Evolutionary conservation across 2,329 filamentous ascomycete species (phyloP).

Genomic region (Pyrenochaeta sp.): DNA sequence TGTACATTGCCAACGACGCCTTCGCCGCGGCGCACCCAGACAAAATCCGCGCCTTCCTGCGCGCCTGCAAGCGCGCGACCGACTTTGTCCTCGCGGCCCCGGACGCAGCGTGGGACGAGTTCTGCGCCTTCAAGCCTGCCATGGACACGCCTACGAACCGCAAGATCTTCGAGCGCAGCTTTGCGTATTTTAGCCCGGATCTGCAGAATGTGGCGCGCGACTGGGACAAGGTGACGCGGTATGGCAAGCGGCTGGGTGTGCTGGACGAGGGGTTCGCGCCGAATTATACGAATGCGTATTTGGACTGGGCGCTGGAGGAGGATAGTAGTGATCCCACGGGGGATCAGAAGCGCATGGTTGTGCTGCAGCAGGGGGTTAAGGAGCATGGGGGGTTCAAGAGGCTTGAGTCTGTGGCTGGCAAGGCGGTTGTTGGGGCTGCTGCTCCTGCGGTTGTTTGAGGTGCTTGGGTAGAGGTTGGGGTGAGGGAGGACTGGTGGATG

Average conservation of each 20-base stretch:
- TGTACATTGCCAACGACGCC: slow-evolving; percentile 79
- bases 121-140: slow-evolving; percentile 74
- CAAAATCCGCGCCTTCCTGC: slow-evolving; percentile 72
- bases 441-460: slow-evolving; percentile 11
- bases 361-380: slow-evolving; percentile 72
- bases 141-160: slow-evolving; percentile 74
- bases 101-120: slow-evolving; percentile 69
- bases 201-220: slow-evolving; percentile 77
- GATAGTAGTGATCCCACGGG: slow-evolving; percentile 73
- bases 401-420: slow-evolving; percentile 38
- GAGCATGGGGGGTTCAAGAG: slow-evolving; percentile 69
- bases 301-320: slow-evolving; percentile 69
- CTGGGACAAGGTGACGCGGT: slow-evolving; percentile 79
- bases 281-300: slow-evolving; percentile 78
- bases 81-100: slow-evolving; percentile 73
- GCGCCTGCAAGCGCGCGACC: slow-evolving; percentile 76
- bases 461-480: too few species aligned
- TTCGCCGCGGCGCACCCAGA: slow-evolving; percentile 73
- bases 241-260: slow-evolving; percentile 76
- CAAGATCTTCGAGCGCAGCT: slow-evolving; percentile 82
- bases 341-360: slow-evolving; percentile 77
- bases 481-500: too few species aligned
- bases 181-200: slow-evolving; percentile 77
- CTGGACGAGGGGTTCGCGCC: slow-evolving; percentile 68
- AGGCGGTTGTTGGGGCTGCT: slow-evolving; percentile 24